These are phyloP conservation scores for Aquilaria agallochum DNA, from an alignment of 441 rosid species.

Conservation along the genomic window DNA sequence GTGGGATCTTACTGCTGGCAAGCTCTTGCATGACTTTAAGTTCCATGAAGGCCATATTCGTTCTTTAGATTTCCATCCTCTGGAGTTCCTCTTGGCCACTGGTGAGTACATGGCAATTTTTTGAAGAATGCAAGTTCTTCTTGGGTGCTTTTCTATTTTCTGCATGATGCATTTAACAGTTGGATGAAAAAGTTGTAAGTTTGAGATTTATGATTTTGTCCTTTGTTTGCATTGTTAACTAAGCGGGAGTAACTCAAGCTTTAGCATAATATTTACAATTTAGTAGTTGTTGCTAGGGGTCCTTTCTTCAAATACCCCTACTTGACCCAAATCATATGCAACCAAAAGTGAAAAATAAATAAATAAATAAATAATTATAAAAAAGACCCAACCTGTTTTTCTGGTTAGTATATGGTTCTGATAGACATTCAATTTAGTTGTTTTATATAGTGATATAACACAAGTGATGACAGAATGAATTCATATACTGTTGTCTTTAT, in stretches of 20 bases:
- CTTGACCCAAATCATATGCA: background rate
- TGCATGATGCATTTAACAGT: slow-evolving; percentile 1
- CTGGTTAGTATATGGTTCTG: no score
- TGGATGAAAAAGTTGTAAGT: background rate
- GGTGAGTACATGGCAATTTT: slow-evolving; percentile 39
- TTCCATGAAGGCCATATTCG: slow-evolving; percentile 85
- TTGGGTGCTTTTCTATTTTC: background rate
- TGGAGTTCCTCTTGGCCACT: slow-evolving; percentile 95
- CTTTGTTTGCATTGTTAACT: no score
- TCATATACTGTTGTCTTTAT: no score
- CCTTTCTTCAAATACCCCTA: no score
- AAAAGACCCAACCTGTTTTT: no score
- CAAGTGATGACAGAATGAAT: no score
- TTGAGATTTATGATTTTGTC: no score
- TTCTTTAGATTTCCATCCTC: slow-evolving; percentile 92
- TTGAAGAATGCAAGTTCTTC: background rate
- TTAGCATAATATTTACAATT: background rate
- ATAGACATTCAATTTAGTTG: no score
- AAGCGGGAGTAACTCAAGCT: no score
- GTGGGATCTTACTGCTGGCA: slow-evolving; percentile 99
- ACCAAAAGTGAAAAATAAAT: background rate
- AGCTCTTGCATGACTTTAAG: slow-evolving; percentile 93
- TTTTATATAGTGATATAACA: no score
- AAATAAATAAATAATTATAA: no score
- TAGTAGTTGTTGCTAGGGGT: background rate